Percentiles rank a stretch among this genome's conserved stretches.
Conservation (phyloP, 495 filamentous ascomycete species). For the Penicillium cosmopolitanum region DNA sequence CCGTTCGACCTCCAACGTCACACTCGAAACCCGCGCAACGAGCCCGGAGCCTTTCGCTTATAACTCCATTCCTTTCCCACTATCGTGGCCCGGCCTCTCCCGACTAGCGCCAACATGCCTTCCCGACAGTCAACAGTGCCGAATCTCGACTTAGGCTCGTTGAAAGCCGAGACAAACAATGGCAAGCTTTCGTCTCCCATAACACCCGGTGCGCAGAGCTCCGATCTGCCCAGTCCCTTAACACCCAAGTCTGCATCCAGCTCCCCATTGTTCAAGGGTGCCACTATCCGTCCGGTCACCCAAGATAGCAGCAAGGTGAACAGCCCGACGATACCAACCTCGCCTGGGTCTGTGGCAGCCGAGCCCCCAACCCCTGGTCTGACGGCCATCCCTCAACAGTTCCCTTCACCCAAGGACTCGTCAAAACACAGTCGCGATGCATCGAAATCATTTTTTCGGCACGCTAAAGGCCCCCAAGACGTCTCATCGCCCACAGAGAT, state of each 20-base stretch:
- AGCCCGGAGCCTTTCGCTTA: constrained; percentile 8
- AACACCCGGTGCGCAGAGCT: constrained; percentile 42
- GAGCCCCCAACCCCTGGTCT: constrained; percentile 51
- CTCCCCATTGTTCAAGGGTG: constrained; percentile 46
- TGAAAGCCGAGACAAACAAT: constrained; percentile 36
- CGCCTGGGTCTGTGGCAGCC: constrained; percentile 29
- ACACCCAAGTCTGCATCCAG: constrained; percentile 48
- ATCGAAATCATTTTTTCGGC: constrained; percentile 60
- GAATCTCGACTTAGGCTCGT: constrained; percentile 48
- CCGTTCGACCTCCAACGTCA: constrained; percentile 2
- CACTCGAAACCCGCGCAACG: neutral
- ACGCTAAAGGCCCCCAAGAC: constrained; percentile 60
- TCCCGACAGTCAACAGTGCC: constrained; percentile 45
- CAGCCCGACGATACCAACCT: constrained; percentile 39
- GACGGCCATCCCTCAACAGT: constrained; percentile 58
- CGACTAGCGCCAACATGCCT: constrained; percentile 42
- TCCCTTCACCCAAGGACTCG: constrained; percentile 52
- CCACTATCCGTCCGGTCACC: constrained; percentile 51
- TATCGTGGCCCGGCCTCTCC: constrained; percentile 15
- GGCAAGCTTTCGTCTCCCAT: constrained; percentile 40
- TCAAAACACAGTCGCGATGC: constrained; percentile 56
- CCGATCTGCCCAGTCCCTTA: constrained; percentile 46
- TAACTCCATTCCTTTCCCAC: neutral
- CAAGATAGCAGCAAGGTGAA: constrained; percentile 39
- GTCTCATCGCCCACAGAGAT: constrained; percentile 47